These are phyloP conservation scores for Anisodus acutangulus DNA, from an alignment of 257 asterid species.

Conservation along the genomic window DNA sequence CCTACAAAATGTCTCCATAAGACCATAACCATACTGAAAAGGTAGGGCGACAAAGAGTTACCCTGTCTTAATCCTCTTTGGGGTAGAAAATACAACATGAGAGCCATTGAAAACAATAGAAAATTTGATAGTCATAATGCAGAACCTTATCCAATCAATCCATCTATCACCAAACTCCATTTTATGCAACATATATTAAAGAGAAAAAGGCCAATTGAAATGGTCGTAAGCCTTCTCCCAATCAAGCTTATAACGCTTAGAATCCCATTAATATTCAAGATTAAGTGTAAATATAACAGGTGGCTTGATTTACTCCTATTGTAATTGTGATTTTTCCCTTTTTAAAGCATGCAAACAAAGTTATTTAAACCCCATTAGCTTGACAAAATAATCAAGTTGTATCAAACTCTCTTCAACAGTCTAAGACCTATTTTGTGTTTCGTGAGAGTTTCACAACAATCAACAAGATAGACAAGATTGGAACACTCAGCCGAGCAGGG, in stretches of 20 bases:
- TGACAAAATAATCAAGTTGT: no score
- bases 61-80: not conserved
- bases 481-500: no score
- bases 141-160: not conserved
- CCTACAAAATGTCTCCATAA: not conserved
- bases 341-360: no score
- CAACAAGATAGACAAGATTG: no score
- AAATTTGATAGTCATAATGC: not conserved
- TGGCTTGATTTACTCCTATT: no score
- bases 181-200: not conserved
- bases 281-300: no score
- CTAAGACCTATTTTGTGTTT: no score
- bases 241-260: not conserved
- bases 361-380: no score
- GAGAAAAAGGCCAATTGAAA: not conserved
- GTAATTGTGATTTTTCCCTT: no score
- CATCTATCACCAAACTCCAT: not conserved
- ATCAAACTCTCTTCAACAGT: no score
- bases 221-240: not conserved
- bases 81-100: constrained; percentile 1
- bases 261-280: no score
- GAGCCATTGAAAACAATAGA: not conserved
- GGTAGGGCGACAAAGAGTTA: not conserved
- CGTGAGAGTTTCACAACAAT: no score
- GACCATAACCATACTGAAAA: not conserved